Evolutionary conservation across 768 basidiomycete species (phyloP).

Genomic region (Fomitopsis serialis): DNA sequence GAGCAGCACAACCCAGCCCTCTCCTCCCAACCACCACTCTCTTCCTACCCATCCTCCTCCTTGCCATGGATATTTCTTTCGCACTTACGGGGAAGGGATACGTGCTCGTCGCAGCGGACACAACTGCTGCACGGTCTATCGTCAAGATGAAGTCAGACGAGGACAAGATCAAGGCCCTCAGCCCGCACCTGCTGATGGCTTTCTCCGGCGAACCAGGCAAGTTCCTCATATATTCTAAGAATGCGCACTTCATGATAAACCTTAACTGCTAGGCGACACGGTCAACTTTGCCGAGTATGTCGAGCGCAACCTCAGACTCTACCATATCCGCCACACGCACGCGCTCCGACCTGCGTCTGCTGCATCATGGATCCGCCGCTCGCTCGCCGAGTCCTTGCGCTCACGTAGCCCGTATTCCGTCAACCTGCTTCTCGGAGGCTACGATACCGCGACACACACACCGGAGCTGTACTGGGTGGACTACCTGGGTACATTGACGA

Average conservation of each 20-base stretch:
- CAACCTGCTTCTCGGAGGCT: slow-evolving; percentile 90
- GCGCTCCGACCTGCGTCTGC: slow-evolving; percentile 87
- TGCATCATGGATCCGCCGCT: slow-evolving; percentile 91
- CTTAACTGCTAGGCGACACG: slow-evolving; percentile 62
- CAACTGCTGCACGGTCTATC: slow-evolving; percentile 83
- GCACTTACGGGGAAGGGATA: slow-evolving; percentile 91
- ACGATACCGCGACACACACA: slow-evolving; percentile 65
- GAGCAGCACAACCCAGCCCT: neutral
- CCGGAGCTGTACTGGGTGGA: slow-evolving; percentile 95
- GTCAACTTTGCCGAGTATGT: slow-evolving; percentile 95
- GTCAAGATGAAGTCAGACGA: slow-evolving; percentile 97
- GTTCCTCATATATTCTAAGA: slow-evolving; percentile 13
- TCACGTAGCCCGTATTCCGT: slow-evolving; percentile 86
- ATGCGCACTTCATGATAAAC: neutral
- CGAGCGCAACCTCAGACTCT: slow-evolving; percentile 92
- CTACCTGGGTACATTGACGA: slow-evolving; percentile 85
- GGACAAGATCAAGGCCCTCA: slow-evolving; percentile 92
- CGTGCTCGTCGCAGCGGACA: slow-evolving; percentile 89
- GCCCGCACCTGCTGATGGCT: slow-evolving; percentile 90
- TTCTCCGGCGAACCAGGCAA: slow-evolving; percentile 90
- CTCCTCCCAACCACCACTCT: neutral
- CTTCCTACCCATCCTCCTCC: neutral
- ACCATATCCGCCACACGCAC: slow-evolving; percentile 91
- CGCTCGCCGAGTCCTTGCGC: slow-evolving; percentile 84
- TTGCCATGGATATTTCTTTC: slow-evolving; percentile 83